Percentiles rank a stretch among this genome's conserved stretches.
Evolutionary conservation across 2,329 filamentous ascomycete genomes (phyloP).

Genomic region (Fusarium beomiforme): DNA sequence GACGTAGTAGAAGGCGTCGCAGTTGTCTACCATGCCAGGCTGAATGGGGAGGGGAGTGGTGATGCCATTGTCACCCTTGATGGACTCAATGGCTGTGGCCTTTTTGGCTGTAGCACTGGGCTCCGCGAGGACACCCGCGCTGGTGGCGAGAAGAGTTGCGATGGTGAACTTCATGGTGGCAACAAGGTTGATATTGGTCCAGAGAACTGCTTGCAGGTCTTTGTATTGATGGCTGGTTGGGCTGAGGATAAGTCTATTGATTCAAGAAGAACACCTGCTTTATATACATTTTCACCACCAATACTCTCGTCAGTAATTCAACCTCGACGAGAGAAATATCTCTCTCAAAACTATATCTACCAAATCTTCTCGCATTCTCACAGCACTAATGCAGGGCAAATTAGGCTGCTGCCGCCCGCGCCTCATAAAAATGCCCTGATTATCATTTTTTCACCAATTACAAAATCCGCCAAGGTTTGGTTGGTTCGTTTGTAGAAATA

Average conservation of each 20-base stretch:
- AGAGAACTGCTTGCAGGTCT: fast-evolving
- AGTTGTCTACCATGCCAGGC: conserved; percentile 14
- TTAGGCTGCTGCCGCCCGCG: background rate
- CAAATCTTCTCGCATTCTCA: background rate
- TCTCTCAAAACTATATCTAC: background rate
- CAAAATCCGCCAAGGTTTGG: background rate
- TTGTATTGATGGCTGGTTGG: background rate
- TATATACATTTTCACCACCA: background rate
- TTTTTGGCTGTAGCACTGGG: background rate
- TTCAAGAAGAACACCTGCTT: fast-evolving
- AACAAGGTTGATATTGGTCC: background rate
- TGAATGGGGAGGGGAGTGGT: conserved; percentile 15
- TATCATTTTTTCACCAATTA: background rate
- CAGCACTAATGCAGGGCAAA: background rate
- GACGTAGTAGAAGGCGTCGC: conserved; percentile 3
- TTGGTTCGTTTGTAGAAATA: background rate
- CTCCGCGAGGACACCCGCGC: background rate
- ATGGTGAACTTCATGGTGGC: conserved; percentile 5
- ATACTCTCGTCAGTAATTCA: background rate
- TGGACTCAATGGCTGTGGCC: background rate
- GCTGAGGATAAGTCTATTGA: fast-evolving
- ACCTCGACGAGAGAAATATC: background rate
- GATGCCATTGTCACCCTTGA: conserved; percentile 5
- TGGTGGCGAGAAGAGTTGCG: background rate
- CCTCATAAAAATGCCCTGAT: background rate